Base-by-base conservation (phyloP, 768 basidiomycete species). In the Lactifluus piperatus region DNA sequence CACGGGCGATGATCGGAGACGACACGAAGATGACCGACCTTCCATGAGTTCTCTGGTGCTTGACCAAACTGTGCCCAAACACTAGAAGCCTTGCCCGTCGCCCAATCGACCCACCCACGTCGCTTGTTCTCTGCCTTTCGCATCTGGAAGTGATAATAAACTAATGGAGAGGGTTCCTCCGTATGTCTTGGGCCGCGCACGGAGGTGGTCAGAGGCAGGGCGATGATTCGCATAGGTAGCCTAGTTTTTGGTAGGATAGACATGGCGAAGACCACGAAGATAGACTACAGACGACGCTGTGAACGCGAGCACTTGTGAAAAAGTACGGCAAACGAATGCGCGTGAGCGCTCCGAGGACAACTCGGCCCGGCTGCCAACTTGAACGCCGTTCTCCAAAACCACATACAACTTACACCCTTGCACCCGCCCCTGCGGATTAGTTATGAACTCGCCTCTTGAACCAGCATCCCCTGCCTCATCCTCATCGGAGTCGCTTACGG, bases 41-140 rank as follows among this genome's bases (percentile, higher is more conserved):
- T 83, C 89, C 89, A 91, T 54, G 78, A 81, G 22, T 80, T 81
- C 55, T 83, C 72, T 6, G 73, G 70, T 1, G 85, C 81, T 64
- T 83, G 82, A 11, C 87, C 89, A 66, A 88, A 84, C 20, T 76
- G 74, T 26, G 81, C 75, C 89, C 89, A 91, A 5, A 77, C 69
- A 47, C 75, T 69, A 1, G 76, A 68, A 0, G 81, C 83, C 65
- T 84, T 89, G 22, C 67, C 69, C 3, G 77, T 72, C 5, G 72
- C 73, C 75, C 76, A 81, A 5, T 77, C 78, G n/a, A 73, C 47
- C 60, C 81, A 82, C 22, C 74, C 75, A 43, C 68, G 61, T 41
- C 71, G 70, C 57, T 65, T 58, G 54, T 65, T 64, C 26, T 64
- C 66, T 55, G 60, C 39, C 7, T 66, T 68, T 1, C 65, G 64